phyloP scores from a whole-genome alignment of 768 basidiomycete genomes.

The Postia placenta region DNA sequence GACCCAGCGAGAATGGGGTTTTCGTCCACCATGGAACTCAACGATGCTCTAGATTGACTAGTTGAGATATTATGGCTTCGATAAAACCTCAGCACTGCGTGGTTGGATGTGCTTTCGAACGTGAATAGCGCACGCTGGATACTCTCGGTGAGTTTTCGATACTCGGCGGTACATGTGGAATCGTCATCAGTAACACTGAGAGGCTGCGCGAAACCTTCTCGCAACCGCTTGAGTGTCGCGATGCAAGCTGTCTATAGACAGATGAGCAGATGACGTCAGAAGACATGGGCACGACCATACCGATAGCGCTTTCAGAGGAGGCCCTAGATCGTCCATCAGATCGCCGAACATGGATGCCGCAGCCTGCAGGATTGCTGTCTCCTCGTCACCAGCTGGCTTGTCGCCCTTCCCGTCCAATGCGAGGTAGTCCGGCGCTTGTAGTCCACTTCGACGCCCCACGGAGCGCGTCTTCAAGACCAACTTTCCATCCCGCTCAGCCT shows the following conservation, averaged over 20 bases:
- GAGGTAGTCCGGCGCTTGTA: not conserved
- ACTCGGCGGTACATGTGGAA: conserved; percentile 35
- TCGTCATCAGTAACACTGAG: conserved; percentile 22
- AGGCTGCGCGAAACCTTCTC: conserved; percentile 53
- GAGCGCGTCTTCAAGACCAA: conserved; percentile 25
- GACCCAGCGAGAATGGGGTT: conserved; percentile 34
- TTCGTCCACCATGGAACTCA: conserved; percentile 24
- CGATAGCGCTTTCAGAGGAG: conserved; percentile 68
- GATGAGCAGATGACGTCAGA: not conserved
- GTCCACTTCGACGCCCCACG: not conserved
- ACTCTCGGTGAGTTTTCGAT: conserved; percentile 53
- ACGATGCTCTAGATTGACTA: conserved; percentile 16
- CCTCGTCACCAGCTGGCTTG: conserved; percentile 26
- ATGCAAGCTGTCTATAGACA: conserved; percentile 50
- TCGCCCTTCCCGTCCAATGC: not conserved
- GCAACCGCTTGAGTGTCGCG: conserved; percentile 53
- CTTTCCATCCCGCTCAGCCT: conserved; percentile 46
- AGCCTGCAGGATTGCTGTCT: conserved; percentile 43
- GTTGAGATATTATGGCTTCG: conserved; percentile 33
- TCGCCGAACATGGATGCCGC: conserved; percentile 75
- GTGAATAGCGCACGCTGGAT: conserved; percentile 65
- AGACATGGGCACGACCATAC: conserved; percentile 33
- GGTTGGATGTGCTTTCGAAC: conserved; percentile 81
- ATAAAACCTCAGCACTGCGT: conserved; percentile 76
- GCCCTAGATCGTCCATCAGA: conserved; percentile 72